Evolutionary conservation across 2,329 filamentous ascomycete species (phyloP).

Genomic region (Huntiella bhutanensis): DNA sequence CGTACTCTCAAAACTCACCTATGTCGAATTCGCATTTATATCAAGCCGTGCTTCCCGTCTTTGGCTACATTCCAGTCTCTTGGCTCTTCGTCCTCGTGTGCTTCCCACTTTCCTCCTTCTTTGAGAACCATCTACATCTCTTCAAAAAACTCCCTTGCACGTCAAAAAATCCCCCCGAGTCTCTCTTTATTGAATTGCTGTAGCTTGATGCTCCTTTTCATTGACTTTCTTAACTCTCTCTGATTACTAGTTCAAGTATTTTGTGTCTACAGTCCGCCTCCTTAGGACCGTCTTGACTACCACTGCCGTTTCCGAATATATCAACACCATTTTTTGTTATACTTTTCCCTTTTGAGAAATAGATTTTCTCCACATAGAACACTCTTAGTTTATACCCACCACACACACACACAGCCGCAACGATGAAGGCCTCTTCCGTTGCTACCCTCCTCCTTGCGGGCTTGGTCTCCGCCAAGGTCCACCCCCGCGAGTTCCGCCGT

Average conservation of each 20-base stretch:
- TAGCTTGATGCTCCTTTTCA: slow-evolving; percentile 11
- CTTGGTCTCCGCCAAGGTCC: slow-evolving; percentile 8
- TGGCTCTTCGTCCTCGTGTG: slow-evolving; percentile 3
- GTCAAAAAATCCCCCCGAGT: slow-evolving; percentile 13
- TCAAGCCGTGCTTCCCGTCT: background rate
- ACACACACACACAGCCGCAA: background rate
- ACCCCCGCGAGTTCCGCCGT: slow-evolving; percentile 8
- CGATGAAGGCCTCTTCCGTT: slow-evolving; percentile 10
- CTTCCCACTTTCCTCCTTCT: slow-evolving; percentile 9
- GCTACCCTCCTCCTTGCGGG: slow-evolving; percentile 9
- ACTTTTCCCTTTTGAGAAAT: background rate
- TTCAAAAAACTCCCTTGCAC: slow-evolving; percentile 12
- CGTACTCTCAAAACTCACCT: too few relatives aligned
- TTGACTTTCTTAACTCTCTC: slow-evolving; percentile 7
- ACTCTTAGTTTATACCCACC: background rate
- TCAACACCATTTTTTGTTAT: background rate
- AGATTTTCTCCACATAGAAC: background rate
- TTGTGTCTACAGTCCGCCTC: slow-evolving; percentile 4
- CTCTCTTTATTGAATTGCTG: slow-evolving; percentile 12
- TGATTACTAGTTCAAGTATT: background rate
- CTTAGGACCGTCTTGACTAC: background rate
- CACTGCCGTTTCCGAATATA: slow-evolving; percentile 2
- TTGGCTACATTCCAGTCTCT: background rate
- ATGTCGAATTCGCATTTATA: too few relatives aligned
- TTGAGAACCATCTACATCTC: slow-evolving; percentile 7